These are phyloP conservation scores for Fusarium tricinctum DNA, from an alignment of 2,329 filamentous ascomycete species.

Conservation along the genomic window DNA sequence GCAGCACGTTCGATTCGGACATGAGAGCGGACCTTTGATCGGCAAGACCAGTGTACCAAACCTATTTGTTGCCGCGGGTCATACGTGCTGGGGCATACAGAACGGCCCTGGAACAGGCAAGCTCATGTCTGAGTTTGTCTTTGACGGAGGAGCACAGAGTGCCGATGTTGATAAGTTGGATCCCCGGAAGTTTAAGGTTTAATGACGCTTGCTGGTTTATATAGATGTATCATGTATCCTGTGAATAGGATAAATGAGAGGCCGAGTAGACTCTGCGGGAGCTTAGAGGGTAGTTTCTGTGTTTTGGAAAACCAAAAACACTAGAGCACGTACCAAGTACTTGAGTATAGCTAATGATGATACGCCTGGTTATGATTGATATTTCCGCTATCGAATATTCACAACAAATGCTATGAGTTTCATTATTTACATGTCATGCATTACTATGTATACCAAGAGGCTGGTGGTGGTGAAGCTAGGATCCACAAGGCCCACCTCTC, in stretches of 20 bases:
- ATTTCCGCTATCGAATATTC: background rate
- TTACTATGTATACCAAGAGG: background rate
- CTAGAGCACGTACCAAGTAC: background rate
- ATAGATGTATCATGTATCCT: background rate
- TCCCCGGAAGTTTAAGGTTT: constrained; percentile 73
- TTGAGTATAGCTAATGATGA: background rate
- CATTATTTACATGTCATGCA: background rate
- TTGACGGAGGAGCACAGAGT: constrained; percentile 78
- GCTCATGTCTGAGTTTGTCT: constrained; percentile 82
- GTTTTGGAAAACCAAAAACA: background rate
- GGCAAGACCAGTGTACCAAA: constrained; percentile 81
- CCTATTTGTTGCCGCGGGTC: constrained; percentile 85
- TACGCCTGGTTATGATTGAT: background rate
- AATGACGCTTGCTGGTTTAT: constrained; percentile 17
- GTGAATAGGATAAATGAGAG: background rate
- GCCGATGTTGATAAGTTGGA: constrained; percentile 76
- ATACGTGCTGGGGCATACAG: constrained; percentile 99
- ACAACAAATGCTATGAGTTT: background rate
- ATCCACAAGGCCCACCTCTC: constrained; percentile 1
- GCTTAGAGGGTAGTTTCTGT: background rate
- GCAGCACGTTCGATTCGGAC: constrained; percentile 74
- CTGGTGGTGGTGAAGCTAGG: background rate
- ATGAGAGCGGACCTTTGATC: constrained; percentile 78
- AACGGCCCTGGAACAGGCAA: constrained; percentile 91
- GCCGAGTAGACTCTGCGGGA: background rate